phyloP scores from a whole-genome alignment of 2,329 filamentous ascomycete genomes.

The Verticillium albo-atrum region DNA sequence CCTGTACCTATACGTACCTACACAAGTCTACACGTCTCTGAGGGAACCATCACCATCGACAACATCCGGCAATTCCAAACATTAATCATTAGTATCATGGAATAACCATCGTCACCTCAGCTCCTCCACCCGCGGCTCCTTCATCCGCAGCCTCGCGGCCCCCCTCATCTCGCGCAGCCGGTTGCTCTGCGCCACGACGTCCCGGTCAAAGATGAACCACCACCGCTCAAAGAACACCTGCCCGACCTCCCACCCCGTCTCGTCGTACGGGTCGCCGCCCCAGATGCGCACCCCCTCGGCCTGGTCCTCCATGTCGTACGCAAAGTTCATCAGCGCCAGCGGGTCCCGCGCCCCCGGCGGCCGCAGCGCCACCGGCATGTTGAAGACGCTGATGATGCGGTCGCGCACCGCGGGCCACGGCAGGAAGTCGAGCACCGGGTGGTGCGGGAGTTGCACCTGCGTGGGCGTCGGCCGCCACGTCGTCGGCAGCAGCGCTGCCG shows the following conservation, averaged over 20 bases:
- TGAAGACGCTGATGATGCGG: slow-evolving; percentile 46
- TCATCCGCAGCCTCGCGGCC: slow-evolving; percentile 16
- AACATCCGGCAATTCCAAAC: not conserved
- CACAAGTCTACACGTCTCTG: too few species aligned
- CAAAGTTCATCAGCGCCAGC: slow-evolving; percentile 44
- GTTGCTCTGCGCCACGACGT: slow-evolving; percentile 51
- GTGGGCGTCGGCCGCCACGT: slow-evolving; percentile 46
- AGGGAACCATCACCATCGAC: too few species aligned
- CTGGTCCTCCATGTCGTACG: slow-evolving; percentile 53
- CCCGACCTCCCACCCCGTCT: slow-evolving; percentile 51
- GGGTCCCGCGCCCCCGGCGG: slow-evolving; percentile 41
- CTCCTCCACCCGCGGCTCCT: not conserved
- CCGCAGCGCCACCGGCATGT: slow-evolving; percentile 40
- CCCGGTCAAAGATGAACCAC: slow-evolving; percentile 56
- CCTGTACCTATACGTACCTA: too few species aligned
- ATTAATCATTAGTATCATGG: too few species aligned
- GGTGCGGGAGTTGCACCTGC: slow-evolving; percentile 47
- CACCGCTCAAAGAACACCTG: slow-evolving; percentile 54
- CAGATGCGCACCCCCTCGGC: slow-evolving; percentile 47
- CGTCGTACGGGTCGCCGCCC: slow-evolving; percentile 43
- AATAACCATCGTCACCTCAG: too few species aligned
- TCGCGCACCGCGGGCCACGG: slow-evolving; percentile 53
- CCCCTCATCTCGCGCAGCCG: slow-evolving; percentile 43
- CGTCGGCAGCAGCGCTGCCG: slow-evolving; percentile 33
- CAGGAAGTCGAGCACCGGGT: slow-evolving; percentile 52